A percentile compares a stretch with the other conserved stretches of the same genome.
Evolutionary conservation across 2,329 filamentous ascomycete genomes (phyloP).

Genomic region (Claviceps pazoutovae): DNA sequence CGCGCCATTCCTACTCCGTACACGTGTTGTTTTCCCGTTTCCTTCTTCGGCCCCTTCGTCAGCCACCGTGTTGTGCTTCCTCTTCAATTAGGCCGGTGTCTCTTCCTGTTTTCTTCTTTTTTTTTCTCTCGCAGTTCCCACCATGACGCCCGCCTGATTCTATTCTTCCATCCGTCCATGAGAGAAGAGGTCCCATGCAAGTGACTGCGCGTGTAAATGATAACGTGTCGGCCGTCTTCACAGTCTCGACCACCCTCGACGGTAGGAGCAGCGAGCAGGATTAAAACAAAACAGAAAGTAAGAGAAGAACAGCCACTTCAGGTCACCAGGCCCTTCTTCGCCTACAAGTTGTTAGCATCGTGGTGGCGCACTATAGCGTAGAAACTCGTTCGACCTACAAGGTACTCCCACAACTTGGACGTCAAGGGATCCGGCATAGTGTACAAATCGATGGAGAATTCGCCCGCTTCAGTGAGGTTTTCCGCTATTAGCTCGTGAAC

Average conservation of each 20-base stretch:
- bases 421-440: conserved; percentile 83
- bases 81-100: not conserved
- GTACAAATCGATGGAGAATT: conserved; percentile 96
- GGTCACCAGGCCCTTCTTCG: conserved; percentile 27
- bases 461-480: conserved; percentile 50
- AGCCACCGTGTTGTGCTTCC: not conserved
- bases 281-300: not conserved
- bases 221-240: not conserved
- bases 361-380: too few relatives aligned
- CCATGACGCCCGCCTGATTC: not conserved
- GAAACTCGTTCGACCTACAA: conserved; percentile 26
- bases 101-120: not conserved
- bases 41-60: not conserved
- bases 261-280: not conserved
- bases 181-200: not conserved
- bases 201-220: not conserved
- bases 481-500: conserved; percentile 19
- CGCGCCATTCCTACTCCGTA: conserved; percentile 2
- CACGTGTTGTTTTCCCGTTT: not conserved
- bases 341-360: conserved; percentile 11
- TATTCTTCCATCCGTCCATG: too few relatives aligned
- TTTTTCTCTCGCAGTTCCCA: not conserved
- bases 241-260: not conserved
- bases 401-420: conserved; percentile 91
- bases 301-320: not conserved